Evolutionary conservation across 371 early-diverging fungal genomes (phyloP).

Genomic region (Enterospora canceri): DNA sequence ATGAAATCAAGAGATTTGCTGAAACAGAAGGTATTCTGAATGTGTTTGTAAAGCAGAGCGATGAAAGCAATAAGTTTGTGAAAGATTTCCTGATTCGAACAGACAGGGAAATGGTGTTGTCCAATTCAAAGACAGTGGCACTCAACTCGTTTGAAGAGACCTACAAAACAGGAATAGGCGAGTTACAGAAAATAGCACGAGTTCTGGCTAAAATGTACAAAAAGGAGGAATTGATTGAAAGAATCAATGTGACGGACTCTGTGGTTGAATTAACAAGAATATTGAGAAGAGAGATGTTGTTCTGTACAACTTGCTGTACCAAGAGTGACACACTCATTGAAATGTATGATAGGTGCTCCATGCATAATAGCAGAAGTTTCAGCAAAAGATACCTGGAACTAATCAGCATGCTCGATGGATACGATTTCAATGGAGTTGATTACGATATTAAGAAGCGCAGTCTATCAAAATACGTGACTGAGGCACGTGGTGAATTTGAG

Average conservation of each 20-base stretch:
- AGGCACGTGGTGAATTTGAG: neutral
- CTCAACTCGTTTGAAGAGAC: neutral
- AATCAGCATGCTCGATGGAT: neutral
- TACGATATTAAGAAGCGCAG: neutral
- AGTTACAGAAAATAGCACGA: neutral
- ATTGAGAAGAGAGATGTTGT: neutral
- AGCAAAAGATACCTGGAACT: neutral
- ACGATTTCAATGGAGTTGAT: neutral
- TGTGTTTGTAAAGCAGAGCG: neutral
- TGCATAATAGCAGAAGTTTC: neutral
- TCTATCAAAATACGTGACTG: neutral
- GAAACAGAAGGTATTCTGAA: neutral
- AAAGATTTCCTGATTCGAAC: neutral
- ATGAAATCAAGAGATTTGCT: neutral
- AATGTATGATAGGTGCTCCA: slow-evolving; percentile 1
- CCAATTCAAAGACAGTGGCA: neutral
- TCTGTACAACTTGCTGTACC: neutral
- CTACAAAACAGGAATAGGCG: neutral
- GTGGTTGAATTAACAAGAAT: neutral
- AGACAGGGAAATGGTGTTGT: neutral
- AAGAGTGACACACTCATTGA: neutral
- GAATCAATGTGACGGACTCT: no score
- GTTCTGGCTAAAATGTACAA: neutral
- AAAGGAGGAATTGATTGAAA: neutral
- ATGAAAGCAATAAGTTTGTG: neutral